A percentile compares a stretch with the other conserved stretches of the same genome.
Evolutionary conservation across 139 green algal genomes (phyloP).

Genomic region (Chlorella sp.): DNA sequence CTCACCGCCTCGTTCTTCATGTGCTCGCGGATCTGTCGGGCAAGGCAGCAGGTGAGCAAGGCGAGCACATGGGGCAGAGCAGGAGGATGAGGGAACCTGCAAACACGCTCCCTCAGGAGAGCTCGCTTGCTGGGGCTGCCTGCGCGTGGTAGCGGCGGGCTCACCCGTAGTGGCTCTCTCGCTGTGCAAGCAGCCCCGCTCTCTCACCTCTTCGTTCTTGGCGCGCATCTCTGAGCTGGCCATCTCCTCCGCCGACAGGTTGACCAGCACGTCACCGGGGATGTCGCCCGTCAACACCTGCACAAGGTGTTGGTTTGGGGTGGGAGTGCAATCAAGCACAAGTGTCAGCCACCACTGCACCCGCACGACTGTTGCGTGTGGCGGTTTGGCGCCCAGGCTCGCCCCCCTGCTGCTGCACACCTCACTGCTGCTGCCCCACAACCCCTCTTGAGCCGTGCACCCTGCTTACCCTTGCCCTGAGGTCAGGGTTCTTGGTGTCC

Average conservation of each 20-base stretch:
- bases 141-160: background rate
- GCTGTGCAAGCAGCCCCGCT: background rate
- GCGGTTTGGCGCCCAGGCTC: too few species aligned
- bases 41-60: too few species aligned
- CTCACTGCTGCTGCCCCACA: too few species aligned
- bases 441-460: background rate
- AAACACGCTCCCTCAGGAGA: background rate
- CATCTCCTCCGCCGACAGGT: conserved; percentile 84
- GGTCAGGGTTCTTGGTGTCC: conserved; percentile 80
- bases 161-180: background rate
- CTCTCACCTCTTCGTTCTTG: conserved; percentile 59
- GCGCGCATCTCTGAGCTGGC: conserved; percentile 65
- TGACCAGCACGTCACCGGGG: conserved; percentile 50
- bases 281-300: conserved; percentile 52
- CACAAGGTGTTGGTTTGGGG: conserved; percentile 5
- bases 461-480: conserved; percentile 36
- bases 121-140: background rate
- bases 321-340: too few species aligned
- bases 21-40: conserved; percentile 79
- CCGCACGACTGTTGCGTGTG: too few species aligned
- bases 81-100: background rate
- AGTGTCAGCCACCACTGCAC: too few species aligned
- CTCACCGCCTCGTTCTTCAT: conserved; percentile 72
- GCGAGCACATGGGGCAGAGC: background rate
- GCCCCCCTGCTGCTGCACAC: too few species aligned